These are phyloP conservation scores for Monosporascus sp. DNA, from an alignment of 2,329 filamentous ascomycete species.

Conservation along the genomic window DNA sequence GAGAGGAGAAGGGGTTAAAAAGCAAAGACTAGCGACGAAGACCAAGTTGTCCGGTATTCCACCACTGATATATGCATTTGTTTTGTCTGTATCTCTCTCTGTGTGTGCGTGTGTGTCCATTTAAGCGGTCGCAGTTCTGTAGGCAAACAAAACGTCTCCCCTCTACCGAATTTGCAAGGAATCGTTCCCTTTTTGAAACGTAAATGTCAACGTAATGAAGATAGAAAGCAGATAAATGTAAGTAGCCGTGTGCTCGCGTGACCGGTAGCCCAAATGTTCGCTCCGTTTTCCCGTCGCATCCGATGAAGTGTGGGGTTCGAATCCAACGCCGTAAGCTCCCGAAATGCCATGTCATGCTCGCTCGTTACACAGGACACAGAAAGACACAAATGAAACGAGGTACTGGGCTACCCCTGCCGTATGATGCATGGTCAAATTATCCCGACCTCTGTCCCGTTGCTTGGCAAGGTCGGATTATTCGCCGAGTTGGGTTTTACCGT, in stretches of 20 bases:
- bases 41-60: too few relatives aligned
- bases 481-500: conserved; percentile 58
- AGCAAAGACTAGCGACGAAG: too few relatives aligned
- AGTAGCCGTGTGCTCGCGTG: conserved; percentile 4
- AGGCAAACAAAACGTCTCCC: too few relatives aligned
- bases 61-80: too few relatives aligned
- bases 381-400: conserved; percentile 20
- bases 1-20: too few relatives aligned
- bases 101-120: too few relatives aligned
- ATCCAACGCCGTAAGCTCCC: conserved; percentile 28
- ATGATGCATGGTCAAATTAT: conserved; percentile 15
- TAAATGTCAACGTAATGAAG: background rate
- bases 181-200: too few relatives aligned
- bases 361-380: conserved; percentile 31
- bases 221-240: conserved; percentile 7
- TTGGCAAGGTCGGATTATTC: conserved; percentile 41
- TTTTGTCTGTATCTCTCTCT: too few relatives aligned
- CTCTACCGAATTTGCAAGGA: too few relatives aligned
- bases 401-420: conserved; percentile 18
- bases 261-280: conserved; percentile 1
- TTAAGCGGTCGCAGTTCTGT: too few relatives aligned
- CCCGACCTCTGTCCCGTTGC: conserved; percentile 31
- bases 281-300: conserved; percentile 1
- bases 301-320: conserved; percentile 4
- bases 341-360: conserved; percentile 30